Evolutionary conservation across 176 grass and related monocot species (phyloP), one percentile per base, ranked within the genome.

Genomic region (Bonia amplexicaulis): DNA sequence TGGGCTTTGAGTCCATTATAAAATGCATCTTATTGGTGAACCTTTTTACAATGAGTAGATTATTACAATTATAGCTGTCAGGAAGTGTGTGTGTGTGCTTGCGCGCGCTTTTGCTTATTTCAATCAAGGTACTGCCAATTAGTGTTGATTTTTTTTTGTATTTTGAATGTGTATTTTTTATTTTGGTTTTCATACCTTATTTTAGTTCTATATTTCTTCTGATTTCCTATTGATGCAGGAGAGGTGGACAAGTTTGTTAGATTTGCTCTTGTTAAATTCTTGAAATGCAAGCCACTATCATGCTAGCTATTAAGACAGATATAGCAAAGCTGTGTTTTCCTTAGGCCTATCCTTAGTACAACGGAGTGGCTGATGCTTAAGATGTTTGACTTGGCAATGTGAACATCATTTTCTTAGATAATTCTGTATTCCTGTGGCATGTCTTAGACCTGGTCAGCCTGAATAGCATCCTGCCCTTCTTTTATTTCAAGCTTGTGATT

Each of bases 361-460:
- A 69, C 6, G 15, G 7, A 53, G 3, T 70, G 26, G 44, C 37
- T 65, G 39, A 85, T 71, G 53, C 27, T 7, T 37, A 69, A 54
- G 69, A 64, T 5, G 44, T 91, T 84, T 87, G 85, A 84, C 89
- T 71, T 71, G 37, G 20, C 46, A 19, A 80, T 76, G 10, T 47
- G 61, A 76, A 61, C 54, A 75, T 0, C 26, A 55, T 91, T 76
- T 84, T 45, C 74, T 80, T 84, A 74, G 41, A 71, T 22, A 71
- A 40, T 88, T 25, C 12, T 47, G 4, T 84, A 85, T 63, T 85
- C 46, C 65, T 46, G 14, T 57, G 71, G 89, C 15, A 72, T 73
- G 66, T 72, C 81, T 77, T 71, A 66, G 76, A 71, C 70, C 35
- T 84, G 29, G 64, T 88, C 63, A 71, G 46, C 14, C 39, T 71